Evolutionary conservation across 2,329 filamentous ascomycete genomes (phyloP).

Genomic region (Pseudogymnoascus sp.): DNA sequence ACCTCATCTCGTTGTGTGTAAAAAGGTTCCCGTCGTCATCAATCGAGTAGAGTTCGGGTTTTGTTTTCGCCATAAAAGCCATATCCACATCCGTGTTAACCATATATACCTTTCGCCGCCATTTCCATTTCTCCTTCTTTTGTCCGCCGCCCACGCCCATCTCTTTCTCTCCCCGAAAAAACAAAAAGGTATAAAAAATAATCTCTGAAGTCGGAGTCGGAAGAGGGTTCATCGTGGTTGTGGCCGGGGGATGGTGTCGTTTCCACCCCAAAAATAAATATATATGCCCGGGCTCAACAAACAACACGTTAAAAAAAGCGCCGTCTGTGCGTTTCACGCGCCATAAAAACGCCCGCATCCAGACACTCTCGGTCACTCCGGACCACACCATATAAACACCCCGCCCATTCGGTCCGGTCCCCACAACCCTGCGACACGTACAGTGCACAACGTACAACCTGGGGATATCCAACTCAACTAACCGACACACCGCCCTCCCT

Average conservation of each 20-base stretch:
- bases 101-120: neutral
- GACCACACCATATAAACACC: neutral
- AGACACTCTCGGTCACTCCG: neutral
- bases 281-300: neutral
- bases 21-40: neutral
- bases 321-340: neutral
- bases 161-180: neutral
- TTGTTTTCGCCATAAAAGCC: neutral
- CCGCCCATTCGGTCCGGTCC: neutral
- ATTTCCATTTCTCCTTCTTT: neutral
- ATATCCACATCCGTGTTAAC: neutral
- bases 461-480: neutral
- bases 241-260: neutral
- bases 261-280: neutral
- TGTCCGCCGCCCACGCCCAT: neutral
- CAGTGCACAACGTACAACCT: neutral
- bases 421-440: neutral
- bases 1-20: neutral
- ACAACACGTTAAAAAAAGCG: neutral
- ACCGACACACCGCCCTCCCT: neutral
- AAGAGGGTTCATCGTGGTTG: neutral
- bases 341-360: neutral
- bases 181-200: neutral
- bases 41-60: neutral
- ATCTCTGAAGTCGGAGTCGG: neutral